These are phyloP conservation scores for Globisporangium nodosum DNA, from an alignment of 352 stramenopile species.

Conservation along the genomic window DNA sequence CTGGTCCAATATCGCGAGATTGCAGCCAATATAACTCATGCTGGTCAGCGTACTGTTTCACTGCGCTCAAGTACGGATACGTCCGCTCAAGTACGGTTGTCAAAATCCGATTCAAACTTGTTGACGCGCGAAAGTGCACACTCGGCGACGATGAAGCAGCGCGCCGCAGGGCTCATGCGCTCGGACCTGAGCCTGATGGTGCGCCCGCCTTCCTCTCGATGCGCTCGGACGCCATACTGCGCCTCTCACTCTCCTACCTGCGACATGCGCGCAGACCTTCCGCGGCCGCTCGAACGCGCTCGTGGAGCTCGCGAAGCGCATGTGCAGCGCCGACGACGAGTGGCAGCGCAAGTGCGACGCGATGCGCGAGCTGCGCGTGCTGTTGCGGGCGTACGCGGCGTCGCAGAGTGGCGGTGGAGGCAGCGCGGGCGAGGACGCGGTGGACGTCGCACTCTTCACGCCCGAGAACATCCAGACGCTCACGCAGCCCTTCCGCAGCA, in stretches of 20 bases:
- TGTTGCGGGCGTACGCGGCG: conserved; percentile 22
- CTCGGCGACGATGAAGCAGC: conserved; percentile 19
- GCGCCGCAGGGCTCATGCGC: conserved; percentile 20
- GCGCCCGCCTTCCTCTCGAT: conserved; percentile 5
- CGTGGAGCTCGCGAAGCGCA: conserved; percentile 42
- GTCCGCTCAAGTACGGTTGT: no score
- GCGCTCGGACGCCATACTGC: neutral
- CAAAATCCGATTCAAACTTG: neutral
- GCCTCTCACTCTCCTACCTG: neutral
- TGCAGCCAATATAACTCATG: no score
- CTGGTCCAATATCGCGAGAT: no score
- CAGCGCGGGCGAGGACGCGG: neutral
- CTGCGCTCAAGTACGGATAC: no score
- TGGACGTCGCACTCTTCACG: conserved; percentile 26
- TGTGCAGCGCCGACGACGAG: conserved; percentile 44
- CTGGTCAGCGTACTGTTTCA: no score
- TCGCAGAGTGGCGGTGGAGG: neutral
- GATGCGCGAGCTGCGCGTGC: conserved; percentile 32
- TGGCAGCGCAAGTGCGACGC: conserved; percentile 56
- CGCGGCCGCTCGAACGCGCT: conserved; percentile 41
- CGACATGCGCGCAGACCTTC: conserved; percentile 24
- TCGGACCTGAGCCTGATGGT: conserved; percentile 49
- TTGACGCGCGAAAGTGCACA: neutral
- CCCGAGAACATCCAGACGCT: conserved; percentile 49
- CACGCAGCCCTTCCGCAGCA: conserved; percentile 51